A percentile compares a stretch with the other conserved stretches of the same genome.
Evolutionary conservation across 192 early-diverging fungal species (phyloP).

Genomic region (Entomortierella chlamydospora): DNA sequence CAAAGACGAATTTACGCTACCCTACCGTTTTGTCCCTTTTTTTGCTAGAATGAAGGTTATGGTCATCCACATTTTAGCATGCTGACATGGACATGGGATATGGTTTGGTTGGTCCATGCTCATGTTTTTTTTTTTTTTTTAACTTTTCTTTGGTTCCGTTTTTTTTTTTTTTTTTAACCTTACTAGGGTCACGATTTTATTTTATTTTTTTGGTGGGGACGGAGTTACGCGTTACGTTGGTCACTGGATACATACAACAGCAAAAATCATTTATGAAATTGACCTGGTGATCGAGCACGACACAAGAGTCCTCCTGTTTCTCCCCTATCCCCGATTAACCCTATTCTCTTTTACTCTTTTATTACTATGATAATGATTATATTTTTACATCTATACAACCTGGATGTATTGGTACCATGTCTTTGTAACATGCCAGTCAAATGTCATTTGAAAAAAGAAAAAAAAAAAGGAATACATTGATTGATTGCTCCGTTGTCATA

Average conservation of each 20-base stretch:
- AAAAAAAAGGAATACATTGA: no score
- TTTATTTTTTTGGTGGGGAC: neutral
- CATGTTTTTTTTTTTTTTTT: neutral
- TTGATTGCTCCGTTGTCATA: no score
- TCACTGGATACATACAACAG: neutral
- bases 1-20: neutral
- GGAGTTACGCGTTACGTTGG: neutral
- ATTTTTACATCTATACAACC: no score
- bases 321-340: no score
- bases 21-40: neutral
- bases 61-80: neutral
- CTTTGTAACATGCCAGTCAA: no score
- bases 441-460: no score
- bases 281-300: neutral
- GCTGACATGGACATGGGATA: neutral
- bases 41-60: neutral
- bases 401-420: no score
- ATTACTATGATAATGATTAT: no score
- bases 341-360: no score
- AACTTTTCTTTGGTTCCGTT: neutral
- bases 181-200: neutral
- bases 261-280: neutral
- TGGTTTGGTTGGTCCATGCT: constrained; percentile 2
- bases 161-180: no score
- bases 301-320: no score